Evolutionary conservation across 2,329 filamentous ascomycete genomes (phyloP).

Genomic region (Cercospora zeae-maydis): DNA sequence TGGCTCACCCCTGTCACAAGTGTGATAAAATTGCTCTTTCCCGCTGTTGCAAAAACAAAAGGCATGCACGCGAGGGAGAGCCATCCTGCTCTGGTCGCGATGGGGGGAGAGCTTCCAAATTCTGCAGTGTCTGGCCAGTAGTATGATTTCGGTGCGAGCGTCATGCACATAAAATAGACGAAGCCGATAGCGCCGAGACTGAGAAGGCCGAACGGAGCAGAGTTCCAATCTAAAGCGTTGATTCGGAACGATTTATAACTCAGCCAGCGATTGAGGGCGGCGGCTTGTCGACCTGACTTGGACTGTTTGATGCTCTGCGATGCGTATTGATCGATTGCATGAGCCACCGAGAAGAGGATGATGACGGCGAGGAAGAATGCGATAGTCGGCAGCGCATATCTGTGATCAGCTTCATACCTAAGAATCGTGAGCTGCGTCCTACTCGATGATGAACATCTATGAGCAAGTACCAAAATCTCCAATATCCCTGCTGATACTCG

Average conservation of each 20-base stretch:
- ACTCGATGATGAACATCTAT: not conserved
- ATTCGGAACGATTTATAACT: conserved; percentile 42
- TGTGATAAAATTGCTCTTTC: conserved; percentile 56
- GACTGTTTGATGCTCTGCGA: not conserved
- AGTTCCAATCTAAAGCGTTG: conserved; percentile 39
- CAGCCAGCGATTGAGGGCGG: conserved; percentile 41
- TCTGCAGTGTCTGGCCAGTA: conserved; percentile 38
- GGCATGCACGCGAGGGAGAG: conserved; percentile 52
- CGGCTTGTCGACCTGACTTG: conserved; percentile 24
- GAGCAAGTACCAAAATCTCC: conserved; percentile 47
- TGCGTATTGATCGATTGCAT: conserved; percentile 36
- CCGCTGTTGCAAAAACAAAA: conserved; percentile 42
- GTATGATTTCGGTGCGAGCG: conserved; percentile 46
- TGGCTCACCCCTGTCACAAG: conserved; percentile 54
- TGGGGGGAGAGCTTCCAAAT: conserved; percentile 52
- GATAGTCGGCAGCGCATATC: conserved; percentile 51
- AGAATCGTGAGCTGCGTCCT: not conserved
- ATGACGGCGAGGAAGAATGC: conserved; percentile 52
- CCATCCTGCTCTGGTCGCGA: conserved; percentile 53
- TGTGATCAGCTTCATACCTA: conserved; percentile 55
- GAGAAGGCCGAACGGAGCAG: conserved; percentile 46
- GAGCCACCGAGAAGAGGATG: conserved; percentile 45
- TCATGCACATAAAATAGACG: conserved; percentile 47
- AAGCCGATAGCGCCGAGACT: conserved; percentile 41
- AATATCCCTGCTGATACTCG: conserved; percentile 44